A percentile compares a stretch with the other conserved stretches of the same genome.
Evolutionary conservation across 73 alveolate species (phyloP).

Genomic region (Tetrahymena thermophila): DNA sequence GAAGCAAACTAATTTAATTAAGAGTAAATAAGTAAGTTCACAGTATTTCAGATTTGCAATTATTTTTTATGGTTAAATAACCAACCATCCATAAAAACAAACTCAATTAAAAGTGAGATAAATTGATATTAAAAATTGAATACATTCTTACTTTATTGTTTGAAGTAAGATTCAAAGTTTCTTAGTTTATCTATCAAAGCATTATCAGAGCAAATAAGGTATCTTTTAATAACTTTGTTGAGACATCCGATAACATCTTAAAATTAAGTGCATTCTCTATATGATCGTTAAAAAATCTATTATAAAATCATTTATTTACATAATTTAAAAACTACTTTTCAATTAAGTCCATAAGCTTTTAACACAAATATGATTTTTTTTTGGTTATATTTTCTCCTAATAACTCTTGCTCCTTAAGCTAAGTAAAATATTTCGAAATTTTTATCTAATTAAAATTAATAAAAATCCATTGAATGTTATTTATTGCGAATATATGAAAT

Average conservation of each 20-base stretch:
- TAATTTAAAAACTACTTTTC: background rate
- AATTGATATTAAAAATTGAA: background rate
- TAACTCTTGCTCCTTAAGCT: background rate
- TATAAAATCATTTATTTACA: background rate
- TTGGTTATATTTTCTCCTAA: background rate
- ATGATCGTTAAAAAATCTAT: background rate
- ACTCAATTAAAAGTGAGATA: background rate
- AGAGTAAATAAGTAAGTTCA: background rate
- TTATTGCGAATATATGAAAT: background rate
- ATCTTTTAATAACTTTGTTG: background rate
- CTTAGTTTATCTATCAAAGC: background rate
- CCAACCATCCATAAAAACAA: background rate
- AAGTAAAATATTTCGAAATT: background rate
- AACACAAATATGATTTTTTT: background rate
- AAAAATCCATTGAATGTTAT: background rate
- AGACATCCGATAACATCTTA: background rate
- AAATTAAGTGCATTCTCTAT: background rate
- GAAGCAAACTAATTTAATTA: background rate
- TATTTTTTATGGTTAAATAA: background rate
- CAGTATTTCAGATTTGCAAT: background rate
- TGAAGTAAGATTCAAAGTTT: background rate
- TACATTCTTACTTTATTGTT: background rate
- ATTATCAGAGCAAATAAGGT: background rate
- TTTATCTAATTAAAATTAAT: background rate
- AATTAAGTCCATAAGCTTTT: background rate